Evolutionary conservation across 352 stramenopile species (phyloP).

Genomic region (Phytophthora citrophthora): DNA sequence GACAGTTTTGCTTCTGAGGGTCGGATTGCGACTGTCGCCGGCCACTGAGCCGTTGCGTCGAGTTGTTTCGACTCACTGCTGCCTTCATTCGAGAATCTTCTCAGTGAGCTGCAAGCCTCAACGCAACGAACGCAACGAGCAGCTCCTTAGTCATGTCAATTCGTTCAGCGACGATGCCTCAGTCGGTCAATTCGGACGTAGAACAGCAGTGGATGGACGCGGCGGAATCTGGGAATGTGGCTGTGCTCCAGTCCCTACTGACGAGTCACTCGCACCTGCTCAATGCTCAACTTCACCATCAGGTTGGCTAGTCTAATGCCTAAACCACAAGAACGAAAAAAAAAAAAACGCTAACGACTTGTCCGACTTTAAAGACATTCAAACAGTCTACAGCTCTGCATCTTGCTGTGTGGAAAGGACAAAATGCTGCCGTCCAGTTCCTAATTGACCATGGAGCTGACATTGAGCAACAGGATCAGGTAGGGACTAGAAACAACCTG

Average conservation of each 20-base stretch:
- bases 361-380: slow-evolving; percentile 4
- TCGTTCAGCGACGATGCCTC: no score
- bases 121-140: no score
- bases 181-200: background rate
- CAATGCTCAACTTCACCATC: slow-evolving; percentile 5
- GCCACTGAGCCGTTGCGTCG: no score
- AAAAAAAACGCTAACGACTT: background rate
- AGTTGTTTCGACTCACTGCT: no score
- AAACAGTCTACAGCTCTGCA: slow-evolving; percentile 4
- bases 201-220: background rate
- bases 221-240: background rate
- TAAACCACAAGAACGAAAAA: background rate
- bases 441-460: slow-evolving; percentile 1
- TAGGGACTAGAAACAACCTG: background rate
- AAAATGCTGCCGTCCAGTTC: background rate
- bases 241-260: background rate
- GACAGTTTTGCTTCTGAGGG: no score
- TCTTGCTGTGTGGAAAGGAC: slow-evolving; percentile 7
- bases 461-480: slow-evolving; percentile 5
- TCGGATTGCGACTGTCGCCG: no score
- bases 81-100: no score
- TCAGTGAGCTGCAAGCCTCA: no score
- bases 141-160: no score
- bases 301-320: slow-evolving; percentile 2
- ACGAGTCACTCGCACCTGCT: background rate